These are phyloP conservation scores for Trichoderma afroharzianum DNA, from an alignment of 2,329 filamentous ascomycete genomes.

Conservation along the genomic window DNA sequence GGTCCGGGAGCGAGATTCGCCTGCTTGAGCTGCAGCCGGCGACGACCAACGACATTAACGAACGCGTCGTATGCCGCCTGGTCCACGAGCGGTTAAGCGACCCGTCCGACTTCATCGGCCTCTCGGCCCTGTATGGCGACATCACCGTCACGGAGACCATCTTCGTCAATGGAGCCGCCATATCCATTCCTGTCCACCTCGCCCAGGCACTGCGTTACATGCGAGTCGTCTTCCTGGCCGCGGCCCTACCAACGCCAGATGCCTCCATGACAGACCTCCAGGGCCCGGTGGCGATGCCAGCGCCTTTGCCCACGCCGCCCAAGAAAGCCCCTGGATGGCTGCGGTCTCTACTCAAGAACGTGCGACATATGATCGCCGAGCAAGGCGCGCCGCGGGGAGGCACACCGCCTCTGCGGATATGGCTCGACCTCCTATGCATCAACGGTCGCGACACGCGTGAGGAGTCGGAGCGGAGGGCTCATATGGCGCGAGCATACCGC, in stretches of 20 bases:
- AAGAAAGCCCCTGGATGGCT: constrained; percentile 23
- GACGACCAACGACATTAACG: constrained; percentile 24
- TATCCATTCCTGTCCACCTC: constrained; percentile 29
- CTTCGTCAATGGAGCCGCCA: constrained; percentile 25
- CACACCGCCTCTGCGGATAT: constrained; percentile 26
- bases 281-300: background rate
- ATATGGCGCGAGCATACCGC: constrained; percentile 30
- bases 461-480: constrained; percentile 27
- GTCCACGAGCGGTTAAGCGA: constrained; percentile 29
- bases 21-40: constrained; percentile 33
- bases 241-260: constrained; percentile 17
- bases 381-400: background rate
- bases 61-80: constrained; percentile 33
- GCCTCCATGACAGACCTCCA: constrained; percentile 3
- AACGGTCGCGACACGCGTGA: constrained; percentile 28
- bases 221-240: constrained; percentile 32
- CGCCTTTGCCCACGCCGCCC: constrained; percentile 21
- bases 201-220: constrained; percentile 31
- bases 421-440: constrained; percentile 32
- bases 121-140: constrained; percentile 31
- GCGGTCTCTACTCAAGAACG: constrained; percentile 21
- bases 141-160: constrained; percentile 29
- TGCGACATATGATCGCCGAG: constrained; percentile 16
- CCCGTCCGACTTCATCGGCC: constrained; percentile 28
- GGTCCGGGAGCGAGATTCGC: constrained; percentile 29